A percentile compares a stretch with the other conserved stretches of the same genome.
These are phyloP conservation scores for Xylaria sp. DNA, from an alignment of 495 filamentous ascomycete species.

Conservation along the genomic window DNA sequence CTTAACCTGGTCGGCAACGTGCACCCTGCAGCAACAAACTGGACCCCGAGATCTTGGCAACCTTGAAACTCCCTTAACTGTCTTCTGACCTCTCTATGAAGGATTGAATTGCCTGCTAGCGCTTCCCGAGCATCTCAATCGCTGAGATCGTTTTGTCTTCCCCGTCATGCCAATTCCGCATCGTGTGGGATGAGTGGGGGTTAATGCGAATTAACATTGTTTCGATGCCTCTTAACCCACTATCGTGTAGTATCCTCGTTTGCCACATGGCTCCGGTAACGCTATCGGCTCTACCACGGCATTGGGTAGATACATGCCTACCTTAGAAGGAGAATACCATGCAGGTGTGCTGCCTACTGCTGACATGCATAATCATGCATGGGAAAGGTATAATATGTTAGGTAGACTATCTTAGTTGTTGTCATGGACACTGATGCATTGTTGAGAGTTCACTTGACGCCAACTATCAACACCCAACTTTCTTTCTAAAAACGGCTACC, in stretches of 20 bases:
- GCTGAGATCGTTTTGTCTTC: background rate
- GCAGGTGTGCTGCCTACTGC: background rate
- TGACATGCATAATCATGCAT: background rate
- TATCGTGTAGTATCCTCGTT: background rate
- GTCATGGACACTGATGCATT: background rate
- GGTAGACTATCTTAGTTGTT: background rate
- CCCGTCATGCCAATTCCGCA: background rate
- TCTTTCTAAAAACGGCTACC: background rate
- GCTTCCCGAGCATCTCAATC: constrained; percentile 11
- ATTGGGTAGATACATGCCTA: background rate
- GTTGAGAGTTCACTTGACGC: background rate
- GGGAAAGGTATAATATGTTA: background rate
- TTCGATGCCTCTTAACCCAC: background rate
- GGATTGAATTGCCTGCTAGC: constrained; percentile 6
- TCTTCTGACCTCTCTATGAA: background rate
- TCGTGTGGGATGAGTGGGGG: background rate
- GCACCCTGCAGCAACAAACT: constrained; percentile 13
- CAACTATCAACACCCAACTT: background rate
- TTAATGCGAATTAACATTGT: background rate
- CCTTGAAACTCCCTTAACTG: constrained; percentile 9
- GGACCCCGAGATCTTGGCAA: constrained; percentile 26
- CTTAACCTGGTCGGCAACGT: constrained; percentile 11
- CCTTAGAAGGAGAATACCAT: background rate
- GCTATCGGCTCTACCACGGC: background rate
- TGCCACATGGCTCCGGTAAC: constrained; percentile 1